Conservation (phyloP, 257 asterid genomes). For the Fraxinus excelsior region DNA sequence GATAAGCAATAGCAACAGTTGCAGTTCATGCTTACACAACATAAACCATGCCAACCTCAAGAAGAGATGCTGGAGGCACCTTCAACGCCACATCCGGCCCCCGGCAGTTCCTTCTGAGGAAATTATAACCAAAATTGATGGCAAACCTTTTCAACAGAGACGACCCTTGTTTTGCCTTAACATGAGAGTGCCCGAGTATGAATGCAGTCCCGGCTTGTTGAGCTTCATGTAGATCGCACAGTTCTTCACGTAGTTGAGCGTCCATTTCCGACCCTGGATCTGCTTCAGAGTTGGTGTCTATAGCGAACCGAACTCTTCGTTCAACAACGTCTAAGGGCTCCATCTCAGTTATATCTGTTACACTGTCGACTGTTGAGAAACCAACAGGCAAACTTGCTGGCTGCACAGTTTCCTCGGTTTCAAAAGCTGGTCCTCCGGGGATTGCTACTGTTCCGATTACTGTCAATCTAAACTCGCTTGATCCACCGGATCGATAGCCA, state of each 20-base stretch:
- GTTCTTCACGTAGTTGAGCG: conserved; percentile 57
- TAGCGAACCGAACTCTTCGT: conserved; percentile 63
- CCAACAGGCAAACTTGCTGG: conserved; percentile 71
- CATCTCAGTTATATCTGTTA: conserved; percentile 50
- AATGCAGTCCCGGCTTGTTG: conserved; percentile 84
- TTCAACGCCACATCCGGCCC: conserved; percentile 89
- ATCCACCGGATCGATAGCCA: conserved; percentile 41
- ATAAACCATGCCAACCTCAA: conserved; percentile 96
- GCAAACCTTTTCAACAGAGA: conserved; percentile 80
- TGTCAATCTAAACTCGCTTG: conserved; percentile 64
- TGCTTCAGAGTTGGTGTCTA: conserved; percentile 38
- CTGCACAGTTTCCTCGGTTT: conserved; percentile 52
- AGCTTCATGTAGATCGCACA: conserved; percentile 68
- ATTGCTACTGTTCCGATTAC: conserved; percentile 72
- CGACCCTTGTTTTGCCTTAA: conserved; percentile 81
- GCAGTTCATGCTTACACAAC: conserved; percentile 44
- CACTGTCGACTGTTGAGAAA: conserved; percentile 51
- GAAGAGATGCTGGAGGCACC: conserved; percentile 95
- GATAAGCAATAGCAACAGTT: not conserved
- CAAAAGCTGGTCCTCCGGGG: conserved; percentile 48
- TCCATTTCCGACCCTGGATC: conserved; percentile 44
- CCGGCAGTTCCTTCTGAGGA: conserved; percentile 77
- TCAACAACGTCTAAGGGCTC: conserved; percentile 37
- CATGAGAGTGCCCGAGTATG: conserved; percentile 87
- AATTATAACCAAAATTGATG: conserved; percentile 75